Evolutionary conservation across 192 early-diverging fungal species (phyloP).

Genomic region (Kickxella alabastrina): DNA sequence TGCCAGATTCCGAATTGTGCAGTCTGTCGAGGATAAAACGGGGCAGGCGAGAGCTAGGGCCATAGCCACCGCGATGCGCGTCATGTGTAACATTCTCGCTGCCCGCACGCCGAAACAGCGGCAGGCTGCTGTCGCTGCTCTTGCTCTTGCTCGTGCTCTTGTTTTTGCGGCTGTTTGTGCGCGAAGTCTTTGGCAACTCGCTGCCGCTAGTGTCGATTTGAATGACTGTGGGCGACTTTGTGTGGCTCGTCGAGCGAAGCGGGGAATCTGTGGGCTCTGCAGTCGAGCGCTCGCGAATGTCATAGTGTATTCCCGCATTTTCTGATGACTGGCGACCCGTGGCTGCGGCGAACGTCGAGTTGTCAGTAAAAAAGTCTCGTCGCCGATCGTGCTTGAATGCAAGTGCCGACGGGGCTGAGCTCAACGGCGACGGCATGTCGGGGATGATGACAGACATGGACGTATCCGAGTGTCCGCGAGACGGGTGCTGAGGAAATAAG

Average conservation of each 20-base stretch:
- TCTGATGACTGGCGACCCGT: conserved; percentile 31
- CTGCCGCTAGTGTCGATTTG: conserved; percentile 11
- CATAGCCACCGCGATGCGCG: conserved; percentile 15
- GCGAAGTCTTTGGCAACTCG: neutral
- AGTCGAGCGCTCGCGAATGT: conserved; percentile 22
- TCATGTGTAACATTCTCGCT: neutral
- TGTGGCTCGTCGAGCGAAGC: conserved; percentile 1
- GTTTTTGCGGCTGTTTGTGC: conserved; percentile 6
- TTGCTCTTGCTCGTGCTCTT: too few relatives aligned
- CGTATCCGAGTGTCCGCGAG: conserved; percentile 29
- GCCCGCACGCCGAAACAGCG: conserved; percentile 28
- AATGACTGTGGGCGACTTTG: conserved; percentile 9
- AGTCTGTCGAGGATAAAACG: conserved; percentile 38
- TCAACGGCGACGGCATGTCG: conserved; percentile 28
- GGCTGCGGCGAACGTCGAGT: conserved; percentile 29
- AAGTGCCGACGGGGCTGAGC: conserved; percentile 36
- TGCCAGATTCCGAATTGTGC: conserved; percentile 2
- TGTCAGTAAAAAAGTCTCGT: conserved; percentile 46
- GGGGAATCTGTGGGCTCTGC: conserved; percentile 13
- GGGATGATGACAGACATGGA: conserved; percentile 37
- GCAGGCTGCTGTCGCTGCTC: conserved; percentile 8
- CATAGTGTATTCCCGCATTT: conserved; percentile 32
- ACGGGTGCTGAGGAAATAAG: conserved; percentile 27
- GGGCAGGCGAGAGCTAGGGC: conserved; percentile 29
- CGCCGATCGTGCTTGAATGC: conserved; percentile 37